These are phyloP conservation scores for Fusarium sp. DNA, from an alignment of 2,329 filamentous ascomycete genomes.

Conservation along the genomic window DNA sequence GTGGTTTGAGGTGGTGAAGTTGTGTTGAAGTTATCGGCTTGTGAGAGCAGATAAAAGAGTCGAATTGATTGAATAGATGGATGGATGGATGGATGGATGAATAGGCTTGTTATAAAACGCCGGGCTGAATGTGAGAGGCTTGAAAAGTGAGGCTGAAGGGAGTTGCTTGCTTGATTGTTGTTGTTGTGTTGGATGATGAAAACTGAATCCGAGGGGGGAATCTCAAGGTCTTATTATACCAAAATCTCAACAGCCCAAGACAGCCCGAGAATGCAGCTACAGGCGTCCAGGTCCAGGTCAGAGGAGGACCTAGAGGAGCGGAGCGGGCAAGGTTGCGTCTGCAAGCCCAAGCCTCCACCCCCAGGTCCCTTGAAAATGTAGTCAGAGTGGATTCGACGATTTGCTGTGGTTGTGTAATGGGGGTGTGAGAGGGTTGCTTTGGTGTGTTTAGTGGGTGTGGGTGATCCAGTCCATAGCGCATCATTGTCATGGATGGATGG, in stretches of 20 bases:
- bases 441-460: conserved; percentile 7
- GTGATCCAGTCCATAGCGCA: conserved; percentile 11
- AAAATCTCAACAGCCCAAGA: conserved; percentile 9
- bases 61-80: not conserved
- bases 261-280: not conserved
- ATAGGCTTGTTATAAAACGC: conserved; percentile 7
- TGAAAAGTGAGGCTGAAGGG: conserved; percentile 17
- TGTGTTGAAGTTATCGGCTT: not conserved
- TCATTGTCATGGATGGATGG: conserved; percentile 43
- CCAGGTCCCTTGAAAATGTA: conserved; percentile 42
- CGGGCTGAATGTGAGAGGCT: conserved; percentile 2
- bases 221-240: conserved; percentile 46
- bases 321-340: conserved; percentile 24
- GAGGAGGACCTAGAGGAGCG: conserved; percentile 26
- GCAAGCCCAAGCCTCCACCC: conserved; percentile 40
- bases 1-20: not conserved
- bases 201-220: conserved; percentile 14
- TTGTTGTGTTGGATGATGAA: conserved; percentile 17
- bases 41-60: not conserved
- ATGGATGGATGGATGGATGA: not conserved
- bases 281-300: not conserved
- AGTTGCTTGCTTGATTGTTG: conserved; percentile 19
- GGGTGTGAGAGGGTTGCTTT: conserved; percentile 6
- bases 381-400: conserved; percentile 21
- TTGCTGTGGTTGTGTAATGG: conserved; percentile 25